Base-by-base conservation (phyloP, 2,329 filamentous ascomycete species). In the Apiospora aurea region DNA sequence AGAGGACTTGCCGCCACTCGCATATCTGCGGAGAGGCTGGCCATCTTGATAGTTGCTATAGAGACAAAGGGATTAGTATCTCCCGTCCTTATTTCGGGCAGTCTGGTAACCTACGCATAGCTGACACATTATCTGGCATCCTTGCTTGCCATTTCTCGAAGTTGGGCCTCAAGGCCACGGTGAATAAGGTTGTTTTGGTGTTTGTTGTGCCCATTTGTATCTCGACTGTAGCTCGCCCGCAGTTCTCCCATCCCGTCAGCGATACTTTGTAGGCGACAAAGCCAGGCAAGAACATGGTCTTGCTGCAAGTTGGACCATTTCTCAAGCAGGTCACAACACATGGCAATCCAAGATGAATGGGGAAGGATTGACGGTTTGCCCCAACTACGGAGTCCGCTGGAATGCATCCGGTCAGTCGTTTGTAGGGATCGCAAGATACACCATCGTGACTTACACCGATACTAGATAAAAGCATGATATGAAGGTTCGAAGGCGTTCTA, bases 141-240 rank as follows among this genome's bases (percentile, higher is more conserved):
- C 72, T 73, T 7, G 76, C 73, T 53, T 83, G 80, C 74, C 84
- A 82, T 51, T 51, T 87, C 83, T n/a, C 76, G 74, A 11, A 86
- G 77, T 74, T 88, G 86, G 3, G 83, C 77, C 72, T 87, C 85
- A 41, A 88, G 81, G 0, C 87, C 87, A 1, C 83, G 79, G n/a
- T 86, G 76, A 72, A 88, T 80, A 24, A 88, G 80, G 2, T 80
- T 78, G 26, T 79, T 80, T 64, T 87, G 85, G 71, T 86, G 82
- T 49, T 83, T 79, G 72, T 76, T 79, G 67, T 80, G 79, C n/a
- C 72, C 70, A 38, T 71, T 74, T 11, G 72, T 5, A 41, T 26
- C 69, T 10, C 77, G 77, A 7, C 75, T 76, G 61, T 79, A 78
- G 13, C 47, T 76, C 71, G 53, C 78, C 24, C 76, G 75, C 34